Percentiles rank a stretch among this genome's conserved stretches.
These are phyloP conservation scores for Hyaloscypha finlandica DNA, from an alignment of 495 filamentous ascomycete genomes.

Conservation along the genomic window DNA sequence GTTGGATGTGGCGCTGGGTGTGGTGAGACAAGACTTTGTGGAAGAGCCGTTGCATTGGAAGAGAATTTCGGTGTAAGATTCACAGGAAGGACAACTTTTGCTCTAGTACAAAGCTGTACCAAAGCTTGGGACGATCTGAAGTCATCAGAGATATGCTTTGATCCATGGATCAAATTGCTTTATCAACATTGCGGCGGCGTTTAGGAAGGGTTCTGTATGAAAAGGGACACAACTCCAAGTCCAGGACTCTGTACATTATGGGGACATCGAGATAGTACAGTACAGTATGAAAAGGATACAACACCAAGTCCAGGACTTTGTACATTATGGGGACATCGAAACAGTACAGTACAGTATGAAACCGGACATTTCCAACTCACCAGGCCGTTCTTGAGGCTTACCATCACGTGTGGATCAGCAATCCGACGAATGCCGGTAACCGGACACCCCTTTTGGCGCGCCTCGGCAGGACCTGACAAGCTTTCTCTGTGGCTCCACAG, in stretches of 20 bases:
- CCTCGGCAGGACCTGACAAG: not conserved
- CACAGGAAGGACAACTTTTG: not conserved
- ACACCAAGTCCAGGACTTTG: not conserved
- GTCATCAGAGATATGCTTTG: not conserved
- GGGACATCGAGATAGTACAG: not conserved
- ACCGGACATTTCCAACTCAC: not conserved
- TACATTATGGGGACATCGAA: not conserved
- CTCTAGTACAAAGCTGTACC: too few relatives aligned
- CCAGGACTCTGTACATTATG: conserved; percentile 2
- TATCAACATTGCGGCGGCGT: conserved; percentile 31
- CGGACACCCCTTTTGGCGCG: not conserved
- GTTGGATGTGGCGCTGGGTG: not conserved
- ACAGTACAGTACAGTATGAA: not conserved
- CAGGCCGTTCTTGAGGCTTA: not conserved
- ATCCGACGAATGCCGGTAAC: not conserved
- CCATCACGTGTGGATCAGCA: not conserved
- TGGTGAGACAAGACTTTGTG: not conserved
- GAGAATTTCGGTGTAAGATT: not conserved
- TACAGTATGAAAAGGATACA: conserved; percentile 15
- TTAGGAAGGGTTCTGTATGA: conserved; percentile 19
- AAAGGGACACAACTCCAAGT: not conserved
- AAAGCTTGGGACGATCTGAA: not conserved
- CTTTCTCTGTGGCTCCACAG: not conserved
- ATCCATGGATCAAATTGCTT: not conserved
- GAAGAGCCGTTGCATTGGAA: not conserved